Evolutionary conservation across 148 eudicot genomes (phyloP).

Genomic region (Spergularia bocconei): DNA sequence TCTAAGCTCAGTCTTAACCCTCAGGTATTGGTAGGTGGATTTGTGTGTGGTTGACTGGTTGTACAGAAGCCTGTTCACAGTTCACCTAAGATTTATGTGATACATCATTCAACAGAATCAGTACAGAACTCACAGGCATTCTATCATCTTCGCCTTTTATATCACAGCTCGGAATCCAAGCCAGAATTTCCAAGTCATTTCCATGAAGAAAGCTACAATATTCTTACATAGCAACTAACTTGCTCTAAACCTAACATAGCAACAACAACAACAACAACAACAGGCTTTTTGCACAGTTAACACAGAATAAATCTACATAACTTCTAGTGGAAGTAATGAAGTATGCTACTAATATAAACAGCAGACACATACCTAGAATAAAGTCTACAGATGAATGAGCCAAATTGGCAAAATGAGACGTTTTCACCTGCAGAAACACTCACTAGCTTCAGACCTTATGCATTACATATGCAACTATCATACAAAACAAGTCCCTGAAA

Average conservation of each 20-base stretch:
- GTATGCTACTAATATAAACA: neutral
- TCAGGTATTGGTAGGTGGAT: no score
- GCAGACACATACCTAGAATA: constrained; percentile 49
- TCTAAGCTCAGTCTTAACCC: no score
- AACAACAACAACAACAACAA: neutral
- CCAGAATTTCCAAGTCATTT: no score
- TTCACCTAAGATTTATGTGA: no score
- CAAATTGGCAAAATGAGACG: constrained; percentile 53
- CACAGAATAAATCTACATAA: neutral
- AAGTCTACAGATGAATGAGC: constrained; percentile 90
- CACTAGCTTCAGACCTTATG: neutral
- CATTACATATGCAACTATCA: neutral
- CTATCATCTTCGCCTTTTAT: no score
- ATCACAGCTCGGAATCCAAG: no score
- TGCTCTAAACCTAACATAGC: neutral
- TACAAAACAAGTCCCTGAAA: constrained; percentile 11
- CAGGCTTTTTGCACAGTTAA: neutral
- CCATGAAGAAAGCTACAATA: neutral
- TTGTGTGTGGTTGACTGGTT: no score
- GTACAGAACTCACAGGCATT: no score
- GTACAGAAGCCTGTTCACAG: no score
- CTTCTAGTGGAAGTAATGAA: neutral
- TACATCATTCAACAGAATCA: no score
- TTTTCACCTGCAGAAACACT: constrained; percentile 44
- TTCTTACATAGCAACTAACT: neutral